These are phyloP conservation scores for Hortiboletus flavorubellus DNA, from an alignment of 768 basidiomycete species.

Conservation along the genomic window DNA sequence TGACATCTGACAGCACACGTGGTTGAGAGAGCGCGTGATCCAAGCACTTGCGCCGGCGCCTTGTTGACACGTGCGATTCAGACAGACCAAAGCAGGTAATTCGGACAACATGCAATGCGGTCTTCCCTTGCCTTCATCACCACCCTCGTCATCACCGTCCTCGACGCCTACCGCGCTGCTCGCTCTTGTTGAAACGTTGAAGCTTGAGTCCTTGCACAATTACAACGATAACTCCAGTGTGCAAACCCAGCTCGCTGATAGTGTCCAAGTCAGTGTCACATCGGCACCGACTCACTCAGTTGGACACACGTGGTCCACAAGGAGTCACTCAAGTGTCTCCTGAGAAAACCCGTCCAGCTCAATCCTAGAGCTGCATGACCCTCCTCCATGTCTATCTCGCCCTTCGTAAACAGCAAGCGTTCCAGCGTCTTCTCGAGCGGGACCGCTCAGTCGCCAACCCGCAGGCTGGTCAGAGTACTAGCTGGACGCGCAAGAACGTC, in stretches of 20 bases:
- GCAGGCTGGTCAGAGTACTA: constrained; percentile 35
- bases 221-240: background rate
- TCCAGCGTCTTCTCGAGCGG: constrained; percentile 69
- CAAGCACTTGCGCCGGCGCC: too few species aligned
- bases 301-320: constrained; percentile 22
- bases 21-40: background rate
- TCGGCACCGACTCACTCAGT: constrained; percentile 15
- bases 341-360: constrained; percentile 17
- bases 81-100: too few species aligned
- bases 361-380: constrained; percentile 53
- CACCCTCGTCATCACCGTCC: background rate
- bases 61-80: too few species aligned
- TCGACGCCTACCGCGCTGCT: background rate
- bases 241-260: background rate
- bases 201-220: background rate
- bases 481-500: constrained; percentile 52
- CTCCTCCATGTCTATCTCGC: constrained; percentile 75
- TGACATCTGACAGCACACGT: constrained; percentile 1
- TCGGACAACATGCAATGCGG: too few species aligned
- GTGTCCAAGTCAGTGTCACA: constrained; percentile 9
- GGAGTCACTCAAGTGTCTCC: constrained; percentile 27
- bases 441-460: constrained; percentile 34
- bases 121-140: too few species aligned
- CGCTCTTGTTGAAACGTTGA: background rate
- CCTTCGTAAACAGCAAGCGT: constrained; percentile 69